Base-by-base conservation (phyloP, 1,139 yeast genomes). In the Blastobotrys petasosporus region DNA sequence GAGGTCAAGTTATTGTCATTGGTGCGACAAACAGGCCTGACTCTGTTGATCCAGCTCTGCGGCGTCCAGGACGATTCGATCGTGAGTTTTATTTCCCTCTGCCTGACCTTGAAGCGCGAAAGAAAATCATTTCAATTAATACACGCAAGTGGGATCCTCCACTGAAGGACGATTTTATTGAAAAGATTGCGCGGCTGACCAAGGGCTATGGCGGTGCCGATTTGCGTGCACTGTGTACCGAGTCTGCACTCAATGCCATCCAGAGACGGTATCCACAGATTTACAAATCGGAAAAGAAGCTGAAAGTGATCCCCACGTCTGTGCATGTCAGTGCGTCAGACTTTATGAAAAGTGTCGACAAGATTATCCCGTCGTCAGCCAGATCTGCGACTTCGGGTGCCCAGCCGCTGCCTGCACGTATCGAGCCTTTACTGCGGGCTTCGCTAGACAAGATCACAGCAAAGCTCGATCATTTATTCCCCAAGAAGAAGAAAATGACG, bases 161-260 rank as follows among this genome's bases (percentile, higher is more conserved):
- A 0, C 66, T 85, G 44, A 64, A 77, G 1, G 71, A 71, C 0
- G 68, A 64, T 7, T 85, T 92, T 55, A 61, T 86, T 7, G 74
- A 74, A 2, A 80, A 80, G 47, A 74, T 92, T 40, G 94, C 97
- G 0, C 73, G 74, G 11, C 69, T 87, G 48, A 90, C 99, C 0
- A 92, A 90, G 62, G 98, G 98, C 0, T 94, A 87, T 60, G 98
- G 98, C 34, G 99, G 99, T 68, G 97, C 99, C 2, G 99, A 92
- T 65, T 71, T 94, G 52, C 73, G 97, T 47, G 96, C 97, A 0
- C 70, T 92, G 32, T 90, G 97, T 61, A 90, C 97, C 0, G 99
- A 92, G 63, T 94, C 97, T 11, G 97, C 98, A 0, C 72, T 94
- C 51, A 82, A 82, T 59, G 84, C 95, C 57, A 92, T 92, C 41